Percentiles rank a stretch among this genome's conserved stretches.
Conservation (phyloP, 2,329 filamentous ascomycete genomes). For the Salinomyces thailandicus region DNA sequence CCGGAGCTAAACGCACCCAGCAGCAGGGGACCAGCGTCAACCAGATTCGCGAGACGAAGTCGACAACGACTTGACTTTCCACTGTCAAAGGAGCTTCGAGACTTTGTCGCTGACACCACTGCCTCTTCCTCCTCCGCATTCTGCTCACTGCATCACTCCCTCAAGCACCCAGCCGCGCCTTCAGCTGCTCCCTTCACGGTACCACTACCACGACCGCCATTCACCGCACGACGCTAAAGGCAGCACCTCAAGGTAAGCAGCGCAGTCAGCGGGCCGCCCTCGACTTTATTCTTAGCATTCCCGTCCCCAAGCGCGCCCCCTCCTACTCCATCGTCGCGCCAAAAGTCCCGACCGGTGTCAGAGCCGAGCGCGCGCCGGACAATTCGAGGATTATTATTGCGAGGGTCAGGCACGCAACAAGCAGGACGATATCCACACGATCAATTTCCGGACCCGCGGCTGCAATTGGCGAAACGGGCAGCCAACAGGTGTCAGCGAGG, state of each 20-base stretch:
- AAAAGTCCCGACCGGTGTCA: slow-evolving; percentile 1
- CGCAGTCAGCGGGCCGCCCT: slow-evolving; percentile 1
- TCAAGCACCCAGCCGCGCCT: too few relatives aligned
- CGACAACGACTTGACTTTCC: too few relatives aligned
- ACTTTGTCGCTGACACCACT: slow-evolving; percentile 1
- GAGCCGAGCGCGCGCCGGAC: neutral
- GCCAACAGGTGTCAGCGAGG: too few relatives aligned
- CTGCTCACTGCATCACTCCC: too few relatives aligned
- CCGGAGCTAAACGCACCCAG: neutral
- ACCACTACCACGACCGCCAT: too few relatives aligned
- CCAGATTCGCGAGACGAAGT: slow-evolving; percentile 1
- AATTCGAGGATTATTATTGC: too few relatives aligned
- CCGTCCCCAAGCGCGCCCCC: neutral
- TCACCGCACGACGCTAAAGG: too few relatives aligned
- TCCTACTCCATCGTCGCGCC: neutral
- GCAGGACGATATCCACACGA: slow-evolving; percentile 2
- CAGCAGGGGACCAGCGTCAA: slow-evolving; percentile 2
- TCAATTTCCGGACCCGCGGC: slow-evolving; percentile 1
- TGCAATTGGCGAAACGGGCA: neutral
- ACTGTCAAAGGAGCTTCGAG: neutral
- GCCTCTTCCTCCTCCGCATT: neutral
- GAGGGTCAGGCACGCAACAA: neutral
- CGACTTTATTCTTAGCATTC: slow-evolving; percentile 3
- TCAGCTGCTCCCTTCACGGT: too few relatives aligned
- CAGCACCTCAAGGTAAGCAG: slow-evolving; percentile 4